Base-by-base conservation (phyloP, 2,329 filamentous ascomycete genomes). In the Paramyrothecium sp. region DNA sequence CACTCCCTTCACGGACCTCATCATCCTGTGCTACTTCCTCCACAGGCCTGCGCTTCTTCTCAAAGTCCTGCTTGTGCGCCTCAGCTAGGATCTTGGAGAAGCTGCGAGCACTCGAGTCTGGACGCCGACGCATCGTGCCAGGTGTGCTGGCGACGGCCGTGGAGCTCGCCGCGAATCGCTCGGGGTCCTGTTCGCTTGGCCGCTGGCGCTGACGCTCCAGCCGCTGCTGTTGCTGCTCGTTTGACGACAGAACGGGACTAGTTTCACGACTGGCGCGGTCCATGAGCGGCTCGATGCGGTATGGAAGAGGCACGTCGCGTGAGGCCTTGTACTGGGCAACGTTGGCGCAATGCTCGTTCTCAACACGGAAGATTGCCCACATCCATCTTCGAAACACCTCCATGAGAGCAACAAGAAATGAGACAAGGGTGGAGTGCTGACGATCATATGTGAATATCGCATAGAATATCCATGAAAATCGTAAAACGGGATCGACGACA, bases 321-420 rank as follows among this genome's bases (percentile, higher is more conserved):
- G 89, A 92, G 3, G 95, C 95, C 62, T 96, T 92, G 81, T 96
- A 96, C 63, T 91, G 87, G 19, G 87, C 85, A 2, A 99, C 94
- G 65, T 97, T 97, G 56, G 89, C 88, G 74, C 92, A 97, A 75
- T 99, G 95, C 67, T 99, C 95, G 72, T 99, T 99, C 73, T 99
- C 95, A 23, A 99, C 93, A 46, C 95, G 91, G 71, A 99, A 90
- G 3, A 98, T 79, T 0, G 89, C 88, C 95, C 95, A 99, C 69
- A 97, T 86, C 60, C 92, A 93, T 69, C 95, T 81, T 33, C 95
- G 86, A n/a, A 85, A 81, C 21, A 96, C 86, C 71, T 99, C 95
- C 10, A 88, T 85, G 3, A 97, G 76, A 2, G 85, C 82, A 17
- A 97, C 85, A 30, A 90, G 64, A 73, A 98, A 98, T 1, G 91